These are phyloP conservation scores for Vigna hirtella DNA, from an alignment of 306 rosid genomes.

Conservation along the genomic window DNA sequence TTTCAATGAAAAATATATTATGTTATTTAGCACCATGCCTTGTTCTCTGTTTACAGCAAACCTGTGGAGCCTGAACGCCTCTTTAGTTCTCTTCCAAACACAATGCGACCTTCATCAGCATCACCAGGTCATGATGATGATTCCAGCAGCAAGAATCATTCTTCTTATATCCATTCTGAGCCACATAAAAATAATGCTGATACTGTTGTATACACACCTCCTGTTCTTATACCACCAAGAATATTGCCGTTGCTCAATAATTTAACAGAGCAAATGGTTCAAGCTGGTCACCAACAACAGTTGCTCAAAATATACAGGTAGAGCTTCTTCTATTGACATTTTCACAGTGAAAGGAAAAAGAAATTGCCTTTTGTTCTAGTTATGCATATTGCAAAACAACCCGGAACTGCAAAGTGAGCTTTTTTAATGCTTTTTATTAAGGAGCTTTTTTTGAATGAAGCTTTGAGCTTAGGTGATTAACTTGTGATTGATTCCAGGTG, in stretches of 20 bases:
- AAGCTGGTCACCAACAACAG: conserved; percentile 83
- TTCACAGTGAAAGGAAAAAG: background rate
- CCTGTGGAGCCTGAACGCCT: conserved; percentile 95
- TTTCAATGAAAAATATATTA: background rate
- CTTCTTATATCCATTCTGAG: conserved; percentile 60
- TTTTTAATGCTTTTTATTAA: background rate
- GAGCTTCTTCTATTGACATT: background rate
- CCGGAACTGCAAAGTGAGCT: background rate
- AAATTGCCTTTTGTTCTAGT: conserved; percentile 5
- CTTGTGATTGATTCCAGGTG: conserved; percentile 9
- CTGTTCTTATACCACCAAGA: conserved; percentile 79
- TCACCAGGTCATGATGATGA: conserved; percentile 72
- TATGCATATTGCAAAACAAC: conserved; percentile 1
- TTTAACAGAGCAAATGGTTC: conserved; percentile 79
- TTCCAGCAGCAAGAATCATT: conserved; percentile 53
- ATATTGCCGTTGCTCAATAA: conserved; percentile 78
- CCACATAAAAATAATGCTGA: conserved; percentile 55
- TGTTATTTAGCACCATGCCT: conserved; percentile 7
- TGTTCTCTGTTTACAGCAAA: conserved; percentile 60
- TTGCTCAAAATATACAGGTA: conserved; percentile 74
- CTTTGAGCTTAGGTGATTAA: background rate
- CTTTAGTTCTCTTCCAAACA: conserved; percentile 80
- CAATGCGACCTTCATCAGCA: conserved; percentile 76
- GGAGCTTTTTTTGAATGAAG: background rate
- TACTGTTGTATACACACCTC: conserved; percentile 73